Percentiles rank a stretch among this genome's conserved stretches.
Conservation (phyloP, 2,329 filamentous ascomycete species). For the Fusarium xylarioides region DNA sequence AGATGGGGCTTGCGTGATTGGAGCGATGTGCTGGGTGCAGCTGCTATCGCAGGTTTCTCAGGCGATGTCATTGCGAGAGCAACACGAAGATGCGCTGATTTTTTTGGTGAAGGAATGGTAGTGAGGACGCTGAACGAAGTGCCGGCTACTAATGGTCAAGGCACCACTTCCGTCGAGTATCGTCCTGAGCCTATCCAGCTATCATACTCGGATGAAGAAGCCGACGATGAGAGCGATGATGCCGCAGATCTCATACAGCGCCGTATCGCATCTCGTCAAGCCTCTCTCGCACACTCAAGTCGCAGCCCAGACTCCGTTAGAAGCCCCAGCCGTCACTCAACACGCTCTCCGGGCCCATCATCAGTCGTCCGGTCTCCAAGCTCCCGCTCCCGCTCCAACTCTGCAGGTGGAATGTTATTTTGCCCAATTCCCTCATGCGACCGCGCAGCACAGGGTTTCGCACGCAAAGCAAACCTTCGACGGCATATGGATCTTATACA, state of each 20-base stretch:
- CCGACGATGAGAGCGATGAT: conserved; percentile 40
- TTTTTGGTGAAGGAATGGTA: conserved; percentile 79
- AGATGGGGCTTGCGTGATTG: conserved; percentile 73
- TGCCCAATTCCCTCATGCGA: conserved; percentile 52
- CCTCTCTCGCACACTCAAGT: conserved; percentile 43
- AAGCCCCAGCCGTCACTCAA: conserved; percentile 35
- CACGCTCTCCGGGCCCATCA: conserved; percentile 28
- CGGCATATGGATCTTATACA: conserved; percentile 53
- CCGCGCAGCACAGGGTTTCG: conserved; percentile 50
- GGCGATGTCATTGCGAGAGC: conserved; percentile 71
- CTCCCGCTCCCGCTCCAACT: conserved; percentile 41
- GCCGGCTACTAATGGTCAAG: conserved; percentile 34
- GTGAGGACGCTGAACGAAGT: conserved; percentile 64
- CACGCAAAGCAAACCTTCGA: conserved; percentile 48
- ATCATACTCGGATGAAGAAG: conserved; percentile 34
- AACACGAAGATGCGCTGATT: conserved; percentile 74
- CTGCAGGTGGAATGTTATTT: conserved; percentile 47
- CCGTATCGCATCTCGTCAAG: conserved; percentile 44
- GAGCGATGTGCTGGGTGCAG: conserved; percentile 84
- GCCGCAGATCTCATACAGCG: conserved; percentile 42
- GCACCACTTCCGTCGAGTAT: conserved; percentile 43
- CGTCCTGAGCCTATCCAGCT: conserved; percentile 43
- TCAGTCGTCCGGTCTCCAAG: conserved; percentile 20
- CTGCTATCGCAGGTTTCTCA: conserved; percentile 77
- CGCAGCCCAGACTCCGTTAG: conserved; percentile 37